A percentile compares a stretch with the other conserved stretches of the same genome.
phyloP scores from a whole-genome alignment of 805 yeast genomes.

The Metschnikowia kunwiensis region DNA sequence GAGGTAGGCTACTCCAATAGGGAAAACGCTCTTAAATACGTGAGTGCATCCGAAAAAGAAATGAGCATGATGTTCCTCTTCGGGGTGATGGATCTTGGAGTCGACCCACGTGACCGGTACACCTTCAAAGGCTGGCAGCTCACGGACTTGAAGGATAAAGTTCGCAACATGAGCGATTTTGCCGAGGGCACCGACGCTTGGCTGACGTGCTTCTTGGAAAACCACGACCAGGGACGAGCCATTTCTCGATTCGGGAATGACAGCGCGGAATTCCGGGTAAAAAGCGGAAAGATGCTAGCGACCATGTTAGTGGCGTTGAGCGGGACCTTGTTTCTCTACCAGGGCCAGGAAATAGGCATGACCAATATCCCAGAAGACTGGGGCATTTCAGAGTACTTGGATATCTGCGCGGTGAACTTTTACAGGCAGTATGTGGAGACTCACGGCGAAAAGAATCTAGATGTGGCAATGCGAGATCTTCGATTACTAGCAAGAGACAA shows the following conservation, averaged over 20 bases:
- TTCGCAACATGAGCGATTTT: constrained; percentile 33
- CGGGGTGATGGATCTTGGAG: constrained; percentile 35
- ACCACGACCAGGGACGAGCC: constrained; percentile 57
- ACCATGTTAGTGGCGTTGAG: constrained; percentile 44
- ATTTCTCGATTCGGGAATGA: constrained; percentile 51
- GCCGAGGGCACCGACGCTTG: constrained; percentile 52
- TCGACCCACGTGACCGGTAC: constrained; percentile 34
- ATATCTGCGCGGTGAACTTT: constrained; percentile 45
- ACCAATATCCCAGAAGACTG: constrained; percentile 46
- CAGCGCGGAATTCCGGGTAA: constrained; percentile 24
- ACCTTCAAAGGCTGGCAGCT: constrained; percentile 30
- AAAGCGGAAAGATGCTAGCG: constrained; percentile 49
- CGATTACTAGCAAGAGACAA: constrained; percentile 47
- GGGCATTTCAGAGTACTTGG: constrained; percentile 49
- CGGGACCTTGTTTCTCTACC: constrained; percentile 55
- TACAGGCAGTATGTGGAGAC: constrained; percentile 30
- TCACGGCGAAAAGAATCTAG: constrained; percentile 23
- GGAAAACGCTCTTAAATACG: constrained; percentile 43
- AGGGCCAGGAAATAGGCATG: constrained; percentile 62
- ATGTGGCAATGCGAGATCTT: constrained; percentile 29
- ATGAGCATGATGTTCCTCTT: constrained; percentile 41
- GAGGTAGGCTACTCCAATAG: constrained; percentile 46
- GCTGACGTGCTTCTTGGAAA: constrained; percentile 55
- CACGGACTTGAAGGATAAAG: constrained; percentile 40
- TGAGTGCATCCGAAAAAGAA: constrained; percentile 36